phyloP scores from a whole-genome alignment of 257 asterid species.

The Fraxinus cuspidata region DNA sequence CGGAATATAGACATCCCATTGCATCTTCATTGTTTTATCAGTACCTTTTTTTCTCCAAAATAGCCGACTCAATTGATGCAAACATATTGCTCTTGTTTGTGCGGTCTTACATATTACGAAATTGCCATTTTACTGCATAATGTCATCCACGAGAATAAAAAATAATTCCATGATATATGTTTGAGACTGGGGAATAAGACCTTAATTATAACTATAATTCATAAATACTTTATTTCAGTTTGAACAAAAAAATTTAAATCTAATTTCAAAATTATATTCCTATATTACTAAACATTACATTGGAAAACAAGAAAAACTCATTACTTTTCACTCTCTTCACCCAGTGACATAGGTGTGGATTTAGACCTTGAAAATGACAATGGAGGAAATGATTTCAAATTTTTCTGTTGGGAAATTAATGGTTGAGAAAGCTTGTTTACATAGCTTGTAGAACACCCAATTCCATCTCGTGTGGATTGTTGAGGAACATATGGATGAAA shows the following conservation, averaged over 20 bases:
- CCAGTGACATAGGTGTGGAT: constrained; percentile 19
- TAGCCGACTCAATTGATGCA: too few species aligned
- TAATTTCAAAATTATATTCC: not conserved
- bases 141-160: too few species aligned
- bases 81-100: too few species aligned
- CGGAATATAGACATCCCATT: too few species aligned
- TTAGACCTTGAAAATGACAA: constrained; percentile 25
- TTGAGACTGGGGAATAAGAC: too few species aligned
- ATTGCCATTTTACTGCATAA: too few species aligned
- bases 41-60: too few species aligned
- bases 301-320: constrained; percentile 11
- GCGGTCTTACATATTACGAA: too few species aligned
- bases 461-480: constrained; percentile 21
- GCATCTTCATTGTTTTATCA: too few species aligned
- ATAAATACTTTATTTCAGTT: not conserved
- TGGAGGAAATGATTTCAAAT: constrained; percentile 23
- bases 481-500: constrained; percentile 28
- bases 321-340: constrained; percentile 28
- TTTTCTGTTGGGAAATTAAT: constrained; percentile 20
- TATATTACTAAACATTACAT: not conserved
- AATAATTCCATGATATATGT: too few species aligned
- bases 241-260: not conserved
- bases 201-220: not conserved
- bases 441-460: constrained; percentile 32
- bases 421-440: constrained; percentile 31